Conservation (phyloP, 148 eudicot species). For the Salicornia ramosissima region DNA sequence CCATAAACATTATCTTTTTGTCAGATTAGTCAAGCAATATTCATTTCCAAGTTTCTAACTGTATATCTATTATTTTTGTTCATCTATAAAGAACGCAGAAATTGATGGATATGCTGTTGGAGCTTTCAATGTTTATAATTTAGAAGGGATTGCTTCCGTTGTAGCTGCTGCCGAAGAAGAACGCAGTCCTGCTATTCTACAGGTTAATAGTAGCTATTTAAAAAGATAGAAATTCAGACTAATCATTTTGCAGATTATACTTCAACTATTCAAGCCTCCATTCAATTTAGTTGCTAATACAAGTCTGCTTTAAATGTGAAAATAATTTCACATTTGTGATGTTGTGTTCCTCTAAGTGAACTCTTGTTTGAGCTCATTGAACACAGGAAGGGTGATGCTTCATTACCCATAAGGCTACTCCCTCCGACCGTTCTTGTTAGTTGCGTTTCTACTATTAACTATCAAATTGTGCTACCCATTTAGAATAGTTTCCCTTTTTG, state of each 20-base stretch:
- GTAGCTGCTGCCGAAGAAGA: conserved; percentile 91
- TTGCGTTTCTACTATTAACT: no score
- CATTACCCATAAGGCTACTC: no score
- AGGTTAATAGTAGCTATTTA: conserved; percentile 40
- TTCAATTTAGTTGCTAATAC: background rate
- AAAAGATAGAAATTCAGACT: background rate
- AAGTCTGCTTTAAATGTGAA: background rate
- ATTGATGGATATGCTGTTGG: conserved; percentile 93
- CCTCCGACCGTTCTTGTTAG: no score
- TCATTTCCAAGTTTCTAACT: no score
- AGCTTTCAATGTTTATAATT: conserved; percentile 92
- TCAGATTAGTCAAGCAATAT: background rate
- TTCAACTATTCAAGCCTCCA: background rate
- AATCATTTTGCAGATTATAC: background rate
- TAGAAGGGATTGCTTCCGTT: conserved; percentile 97
- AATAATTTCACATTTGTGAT: no score
- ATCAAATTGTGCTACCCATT: no score
- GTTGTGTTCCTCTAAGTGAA: no score
- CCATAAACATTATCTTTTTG: background rate
- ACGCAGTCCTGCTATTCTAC: conserved; percentile 90
- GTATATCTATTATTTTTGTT: conserved; percentile 15
- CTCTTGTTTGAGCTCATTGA: no score
- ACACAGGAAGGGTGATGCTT: no score
- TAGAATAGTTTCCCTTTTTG: no score
- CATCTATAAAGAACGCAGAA: conserved; percentile 63